Evolutionary conservation across 176 grass and related monocot species (phyloP).

Genomic region (Themeda triandra): DNA sequence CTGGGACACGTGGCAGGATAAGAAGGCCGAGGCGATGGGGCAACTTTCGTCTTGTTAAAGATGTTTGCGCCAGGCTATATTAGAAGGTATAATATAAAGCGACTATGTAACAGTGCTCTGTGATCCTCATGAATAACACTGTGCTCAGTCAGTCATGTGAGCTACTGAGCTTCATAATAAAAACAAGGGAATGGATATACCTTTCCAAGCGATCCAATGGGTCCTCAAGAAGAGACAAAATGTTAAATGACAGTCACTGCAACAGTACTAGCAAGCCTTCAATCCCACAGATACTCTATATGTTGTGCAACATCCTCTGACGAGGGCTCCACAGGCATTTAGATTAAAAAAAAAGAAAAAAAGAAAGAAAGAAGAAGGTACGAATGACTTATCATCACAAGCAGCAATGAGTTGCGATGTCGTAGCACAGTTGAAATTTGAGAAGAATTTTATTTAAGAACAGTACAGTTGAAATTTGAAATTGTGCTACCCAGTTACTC

Average conservation of each 20-base stretch:
- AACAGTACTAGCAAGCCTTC: conserved; percentile 71
- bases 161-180: neutral
- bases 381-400: too few relatives aligned
- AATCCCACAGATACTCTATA: conserved; percentile 95
- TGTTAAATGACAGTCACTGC: conserved; percentile 65
- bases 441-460: too few relatives aligned
- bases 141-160: neutral
- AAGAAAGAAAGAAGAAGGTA: too few relatives aligned
- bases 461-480: too few relatives aligned
- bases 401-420: too few relatives aligned
- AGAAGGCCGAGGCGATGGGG: too few relatives aligned
- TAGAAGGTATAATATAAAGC: neutral
- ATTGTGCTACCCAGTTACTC: too few relatives aligned
- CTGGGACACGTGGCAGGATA: too few relatives aligned
- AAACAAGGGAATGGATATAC: conserved; percentile 36
- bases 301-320: conserved; percentile 75
- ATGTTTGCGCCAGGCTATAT: neutral
- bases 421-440: too few relatives aligned
- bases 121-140: neutral
- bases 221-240: conserved; percentile 87
- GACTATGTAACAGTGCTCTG: neutral
- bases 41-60: too few relatives aligned
- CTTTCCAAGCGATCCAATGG: conserved; percentile 81
- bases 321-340: conserved; percentile 75
- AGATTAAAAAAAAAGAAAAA: too few relatives aligned